Percentiles rank a stretch among this genome's conserved stretches.
Evolutionary conservation across 306 rosid genomes (phyloP).

Genomic region (Bauhinia variegata): DNA sequence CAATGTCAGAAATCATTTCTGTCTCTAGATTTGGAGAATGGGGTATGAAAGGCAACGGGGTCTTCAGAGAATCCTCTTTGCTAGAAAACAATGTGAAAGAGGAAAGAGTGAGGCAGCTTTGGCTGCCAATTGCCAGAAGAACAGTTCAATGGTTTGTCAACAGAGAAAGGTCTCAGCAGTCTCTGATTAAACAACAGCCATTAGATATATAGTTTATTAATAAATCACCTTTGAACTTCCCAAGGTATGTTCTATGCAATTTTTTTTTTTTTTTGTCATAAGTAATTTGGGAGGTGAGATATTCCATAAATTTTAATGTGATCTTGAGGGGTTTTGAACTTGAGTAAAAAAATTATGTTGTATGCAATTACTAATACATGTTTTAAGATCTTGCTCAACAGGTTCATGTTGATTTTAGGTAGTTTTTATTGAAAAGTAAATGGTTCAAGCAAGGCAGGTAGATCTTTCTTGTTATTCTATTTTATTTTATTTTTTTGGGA

Average conservation of each 20-base stretch:
- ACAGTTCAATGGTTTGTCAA: constrained; percentile 93
- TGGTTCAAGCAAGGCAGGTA: constrained; percentile 38
- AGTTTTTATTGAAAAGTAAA: constrained; percentile 25
- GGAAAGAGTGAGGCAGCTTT: constrained; percentile 68
- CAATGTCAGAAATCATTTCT: constrained; percentile 78
- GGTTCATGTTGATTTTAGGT: constrained; percentile 37
- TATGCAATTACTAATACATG: constrained; percentile 8
- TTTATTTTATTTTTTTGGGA: constrained; percentile 16
- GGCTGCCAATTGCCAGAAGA: constrained; percentile 88
- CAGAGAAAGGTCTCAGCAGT: constrained; percentile 74
- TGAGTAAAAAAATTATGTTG: no score
- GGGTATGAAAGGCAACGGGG: constrained; percentile 44
- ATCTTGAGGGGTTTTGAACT: no score
- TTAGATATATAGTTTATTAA: constrained; percentile 54
- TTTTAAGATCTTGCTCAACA: constrained; percentile 25
- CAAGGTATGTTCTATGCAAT: constrained; percentile 15
- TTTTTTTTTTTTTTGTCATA: no score
- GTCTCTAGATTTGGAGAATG: constrained; percentile 64
- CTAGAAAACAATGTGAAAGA: constrained; percentile 52
- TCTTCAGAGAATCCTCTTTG: constrained; percentile 43
- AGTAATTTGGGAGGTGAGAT: no score
- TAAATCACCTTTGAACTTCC: constrained; percentile 3
- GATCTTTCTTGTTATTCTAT: constrained; percentile 28
- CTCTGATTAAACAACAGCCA: constrained; percentile 40
- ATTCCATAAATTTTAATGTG: no score